Base-by-base conservation (phyloP, 768 basidiomycete species). In the Tephrocybe sp. region DNA sequence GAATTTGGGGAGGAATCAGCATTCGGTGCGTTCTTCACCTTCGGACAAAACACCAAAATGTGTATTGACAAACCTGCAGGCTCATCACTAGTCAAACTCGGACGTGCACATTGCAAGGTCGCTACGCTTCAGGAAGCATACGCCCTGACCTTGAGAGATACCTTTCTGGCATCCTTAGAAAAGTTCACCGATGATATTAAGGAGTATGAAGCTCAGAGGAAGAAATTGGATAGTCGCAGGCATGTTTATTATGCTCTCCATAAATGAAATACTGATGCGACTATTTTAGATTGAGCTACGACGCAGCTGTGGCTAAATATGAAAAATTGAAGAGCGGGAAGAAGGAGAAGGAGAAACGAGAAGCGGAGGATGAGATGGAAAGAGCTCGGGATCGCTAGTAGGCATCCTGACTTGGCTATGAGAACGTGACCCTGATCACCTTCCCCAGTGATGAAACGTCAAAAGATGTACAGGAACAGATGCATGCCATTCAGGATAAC, bases 211-310 rank as follows among this genome's bases (percentile, higher is more conserved):
- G 63, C 73, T 4, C 76, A 87, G 54, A 80, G 84, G 55, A 96
- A 93, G 79, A 95, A 93, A 64, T 69, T 95, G 14, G 93, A 96
- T 50, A 92, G 87, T 45, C 74, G 91, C 62, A 78, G 90, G 92
- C 89, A 53, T 45, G 75, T 64, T 42, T 26, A 15, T 56, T 33
- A n/a, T 41, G 8, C 38, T 23, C 20, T 34, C 8, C 17, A 45
- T 14, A 41, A 8, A 0, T 37, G n/a, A 38, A 10, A 28, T 28
- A 1, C 37, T 38, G 15, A 21, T 56, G 44, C 49, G 48, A 17
- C 24, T 21, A 37, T 45, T 23, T 12, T 41, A 93, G 93, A 62
- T 66, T 89, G 51, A 84, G 85, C 50, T 85, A 84, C 32, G 94
- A 96, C 56, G 82, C 92, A 1, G 88, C 90, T 3, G 68, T 79